These are phyloP conservation scores for Neurospora crassa DNA, from an alignment of 2,329 filamentous ascomycete genomes.

Conservation along the genomic window DNA sequence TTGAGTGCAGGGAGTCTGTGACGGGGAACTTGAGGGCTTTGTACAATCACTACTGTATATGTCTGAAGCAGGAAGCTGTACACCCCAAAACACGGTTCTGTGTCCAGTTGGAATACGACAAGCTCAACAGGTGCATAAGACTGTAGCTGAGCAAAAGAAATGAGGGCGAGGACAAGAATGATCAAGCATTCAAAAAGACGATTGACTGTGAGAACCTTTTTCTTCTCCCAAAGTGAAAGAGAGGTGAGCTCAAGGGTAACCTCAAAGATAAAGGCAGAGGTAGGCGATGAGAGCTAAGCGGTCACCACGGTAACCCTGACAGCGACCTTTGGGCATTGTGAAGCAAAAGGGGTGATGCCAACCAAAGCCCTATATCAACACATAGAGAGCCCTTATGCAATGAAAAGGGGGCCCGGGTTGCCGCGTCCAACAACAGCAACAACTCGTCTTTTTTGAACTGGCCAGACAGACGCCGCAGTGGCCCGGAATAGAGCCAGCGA, in stretches of 20 bases:
- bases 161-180: not conserved
- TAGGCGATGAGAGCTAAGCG: not conserved
- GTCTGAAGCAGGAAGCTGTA: not conserved
- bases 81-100: not conserved
- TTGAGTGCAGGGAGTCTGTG: not conserved
- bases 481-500: not conserved
- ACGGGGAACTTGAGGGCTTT: not conserved
- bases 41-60: not conserved
- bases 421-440: not conserved
- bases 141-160: not conserved
- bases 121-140: not conserved
- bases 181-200: not conserved
- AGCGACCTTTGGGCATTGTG: not conserved
- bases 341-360: not conserved
- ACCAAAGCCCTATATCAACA: not conserved
- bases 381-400: not conserved
- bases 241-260: not conserved
- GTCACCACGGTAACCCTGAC: not conserved
- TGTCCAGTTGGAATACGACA: not conserved
- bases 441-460: not conserved
- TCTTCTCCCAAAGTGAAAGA: not conserved
- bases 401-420: not conserved
- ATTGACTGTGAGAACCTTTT: not conserved
- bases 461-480: not conserved
- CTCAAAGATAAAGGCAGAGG: not conserved